These are phyloP conservation scores for Erythrobasidium yunnanense DNA, from an alignment of 768 basidiomycete genomes.

Conservation along the genomic window DNA sequence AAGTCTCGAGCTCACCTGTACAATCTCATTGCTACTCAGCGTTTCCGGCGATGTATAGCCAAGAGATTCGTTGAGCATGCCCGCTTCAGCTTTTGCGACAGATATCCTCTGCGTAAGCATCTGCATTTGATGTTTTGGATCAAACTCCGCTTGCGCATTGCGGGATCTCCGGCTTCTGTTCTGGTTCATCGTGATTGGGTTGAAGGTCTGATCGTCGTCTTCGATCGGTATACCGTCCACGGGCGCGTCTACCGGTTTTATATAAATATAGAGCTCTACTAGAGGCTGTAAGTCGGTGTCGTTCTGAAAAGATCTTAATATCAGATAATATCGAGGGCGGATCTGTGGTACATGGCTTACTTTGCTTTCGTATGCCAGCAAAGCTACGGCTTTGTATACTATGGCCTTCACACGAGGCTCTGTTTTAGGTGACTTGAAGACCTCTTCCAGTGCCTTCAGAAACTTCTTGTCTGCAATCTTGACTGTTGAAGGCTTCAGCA, in stretches of 20 bases:
- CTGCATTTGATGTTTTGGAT: slow-evolving; percentile 18
- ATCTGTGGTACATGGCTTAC: background rate
- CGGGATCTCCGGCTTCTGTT: background rate
- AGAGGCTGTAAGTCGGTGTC: slow-evolving; percentile 29
- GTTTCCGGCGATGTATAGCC: slow-evolving; percentile 15
- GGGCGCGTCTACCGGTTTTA: slow-evolving; percentile 26
- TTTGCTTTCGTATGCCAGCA: slow-evolving; percentile 32
- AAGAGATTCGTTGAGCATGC: slow-evolving; percentile 32
- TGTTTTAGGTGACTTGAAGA: slow-evolving; percentile 19
- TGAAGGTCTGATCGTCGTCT: slow-evolving; percentile 31
- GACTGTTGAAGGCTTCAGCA: slow-evolving; percentile 8
- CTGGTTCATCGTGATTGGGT: slow-evolving; percentile 15
- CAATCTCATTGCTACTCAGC: slow-evolving; percentile 27
- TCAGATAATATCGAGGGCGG: background rate
- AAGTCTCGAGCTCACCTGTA: slow-evolving; percentile 13
- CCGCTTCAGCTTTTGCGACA: slow-evolving; percentile 28
- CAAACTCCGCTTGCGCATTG: background rate
- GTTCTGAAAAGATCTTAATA: background rate
- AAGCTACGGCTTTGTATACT: slow-evolving; percentile 27
- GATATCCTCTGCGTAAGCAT: slow-evolving; percentile 22
- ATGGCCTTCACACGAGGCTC: slow-evolving; percentile 29
- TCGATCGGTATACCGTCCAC: slow-evolving; percentile 30
- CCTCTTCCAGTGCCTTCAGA: slow-evolving; percentile 20
- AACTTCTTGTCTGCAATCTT: slow-evolving; percentile 35
- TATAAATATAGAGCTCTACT: slow-evolving; percentile 26